Evolutionary conservation across 1,139 yeast genomes (phyloP).

Genomic region (Sugiyamaella neomexicana): DNA sequence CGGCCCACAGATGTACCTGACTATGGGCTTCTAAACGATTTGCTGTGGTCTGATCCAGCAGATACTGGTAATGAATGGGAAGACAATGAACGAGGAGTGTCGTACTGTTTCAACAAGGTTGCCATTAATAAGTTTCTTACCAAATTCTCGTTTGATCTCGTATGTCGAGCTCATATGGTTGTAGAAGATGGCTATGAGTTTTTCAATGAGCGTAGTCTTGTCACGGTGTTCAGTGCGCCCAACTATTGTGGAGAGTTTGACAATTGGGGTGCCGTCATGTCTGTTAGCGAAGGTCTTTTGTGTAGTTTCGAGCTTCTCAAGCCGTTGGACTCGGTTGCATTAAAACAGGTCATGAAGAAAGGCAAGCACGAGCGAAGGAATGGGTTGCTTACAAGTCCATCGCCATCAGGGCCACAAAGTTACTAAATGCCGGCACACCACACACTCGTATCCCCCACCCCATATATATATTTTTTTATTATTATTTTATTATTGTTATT

Average conservation of each 20-base stretch:
- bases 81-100: slow-evolving; percentile 95
- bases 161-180: slow-evolving; percentile 98
- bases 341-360: slow-evolving; percentile 68
- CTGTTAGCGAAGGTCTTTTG: slow-evolving; percentile 85
- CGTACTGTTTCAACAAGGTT: slow-evolving; percentile 91
- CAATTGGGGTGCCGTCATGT: slow-evolving; percentile 99
- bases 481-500: slow-evolving; percentile 6
- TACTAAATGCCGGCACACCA: no score
- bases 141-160: slow-evolving; percentile 88
- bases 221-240: slow-evolving; percentile 95
- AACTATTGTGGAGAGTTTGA: slow-evolving; percentile 98
- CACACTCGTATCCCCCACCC: not conserved
- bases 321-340: slow-evolving; percentile 89
- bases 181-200: slow-evolving; percentile 98
- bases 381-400: slow-evolving; percentile 22
- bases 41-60: slow-evolving; percentile 96
- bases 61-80: slow-evolving; percentile 97
- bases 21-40: slow-evolving; percentile 86
- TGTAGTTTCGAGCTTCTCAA: slow-evolving; percentile 92
- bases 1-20: slow-evolving; percentile 98
- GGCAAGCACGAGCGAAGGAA: slow-evolving; percentile 40
- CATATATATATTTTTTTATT: slow-evolving; percentile 11
- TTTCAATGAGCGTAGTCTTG: slow-evolving; percentile 88
- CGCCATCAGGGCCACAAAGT: slow-evolving; percentile 25
- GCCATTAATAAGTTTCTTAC: slow-evolving; percentile 88